phyloP scores from a whole-genome alignment of 371 early-diverging fungal species.

The Gilbertella persicaria region DNA sequence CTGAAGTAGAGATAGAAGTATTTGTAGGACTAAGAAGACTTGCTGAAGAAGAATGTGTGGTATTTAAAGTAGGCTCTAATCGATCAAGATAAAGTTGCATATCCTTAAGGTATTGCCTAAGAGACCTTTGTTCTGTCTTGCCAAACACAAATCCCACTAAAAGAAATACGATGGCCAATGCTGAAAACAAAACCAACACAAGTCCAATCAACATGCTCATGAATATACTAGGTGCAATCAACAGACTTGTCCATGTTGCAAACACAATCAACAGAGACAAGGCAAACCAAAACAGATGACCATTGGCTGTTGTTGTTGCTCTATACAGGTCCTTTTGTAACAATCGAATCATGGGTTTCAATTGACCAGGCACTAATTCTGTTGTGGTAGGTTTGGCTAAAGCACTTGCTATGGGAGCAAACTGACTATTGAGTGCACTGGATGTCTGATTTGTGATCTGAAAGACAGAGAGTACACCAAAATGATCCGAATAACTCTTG shows the following conservation, averaged over 20 bases:
- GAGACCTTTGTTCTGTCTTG: slow-evolving; percentile 33
- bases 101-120: slow-evolving; percentile 32
- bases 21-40: background rate
- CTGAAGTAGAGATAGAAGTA: background rate
- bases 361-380: slow-evolving; percentile 2
- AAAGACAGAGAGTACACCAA: slow-evolving; percentile 57
- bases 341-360: slow-evolving; percentile 20
- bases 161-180: slow-evolving; percentile 22
- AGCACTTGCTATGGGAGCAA: slow-evolving; percentile 1
- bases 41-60: background rate
- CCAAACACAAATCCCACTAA: slow-evolving; percentile 54
- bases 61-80: background rate
- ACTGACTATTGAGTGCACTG: background rate
- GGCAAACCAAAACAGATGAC: slow-evolving; percentile 13
- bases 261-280: slow-evolving; percentile 16
- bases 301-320: slow-evolving; percentile 16
- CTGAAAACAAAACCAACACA: slow-evolving; percentile 19
- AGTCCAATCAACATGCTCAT: too few relatives aligned
- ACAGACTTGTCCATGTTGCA: slow-evolving; percentile 1
- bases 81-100: background rate
- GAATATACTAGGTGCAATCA: too few relatives aligned
- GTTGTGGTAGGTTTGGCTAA: slow-evolving; percentile 26
- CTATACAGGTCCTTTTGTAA: slow-evolving; percentile 16
- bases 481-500: slow-evolving; percentile 60
- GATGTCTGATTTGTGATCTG: background rate